Base-by-base conservation (phyloP, 352 stramenopile genomes). In the Phytophthora cactorum region DNA sequence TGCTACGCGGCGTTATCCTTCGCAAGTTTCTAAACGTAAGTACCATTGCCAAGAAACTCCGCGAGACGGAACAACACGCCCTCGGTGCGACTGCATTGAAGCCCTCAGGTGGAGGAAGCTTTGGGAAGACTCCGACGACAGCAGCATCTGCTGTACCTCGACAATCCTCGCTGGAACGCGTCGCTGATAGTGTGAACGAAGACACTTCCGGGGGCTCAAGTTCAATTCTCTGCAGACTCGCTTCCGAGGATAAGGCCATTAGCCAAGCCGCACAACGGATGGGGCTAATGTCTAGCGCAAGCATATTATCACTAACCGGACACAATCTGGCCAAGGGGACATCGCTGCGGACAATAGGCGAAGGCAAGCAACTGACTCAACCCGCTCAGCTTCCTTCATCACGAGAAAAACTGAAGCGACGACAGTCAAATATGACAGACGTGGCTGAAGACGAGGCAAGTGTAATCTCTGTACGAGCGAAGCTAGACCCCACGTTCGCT, bases 1-100 rank as follows among this genome's bases (percentile, higher is more conserved):
- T 92, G 4, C 57, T 88, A 0, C 79, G 81, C 0, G 74, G 81
- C n/a, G 72, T 82, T 6, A 84, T 89, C 41, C 60, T 92, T 22
- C 79, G 81, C 54, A 90, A 89, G 65, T 89, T 90, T 59, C 66
- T 92, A 1, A 80, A 92, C 52, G 70, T 75, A 1, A 89, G 67
- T 52, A 89, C 86, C 52, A 81, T 92, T 59, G 68, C 76, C n/a
- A 78, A 78, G 5, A 88, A 79, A 52, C 70, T 90, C 41, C 88
- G 84, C 44, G 83, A 92, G 41, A 89, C 79, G 0, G 81, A 92
- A 55, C 76, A 86, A 29, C 76, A 87, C 12, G 62, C 74, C 9
- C 58, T 89, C 5, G 74, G 72, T 31, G 71, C 51, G 2, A 78
- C 79, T 0, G 69, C 73, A 22, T 8, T 43, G 12, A 43, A 43